Evolutionary conservation across 495 filamentous ascomycete genomes (phyloP), one percentile per base, ranked within the genome.

Genomic region (Parathielavia appendiculata): DNA sequence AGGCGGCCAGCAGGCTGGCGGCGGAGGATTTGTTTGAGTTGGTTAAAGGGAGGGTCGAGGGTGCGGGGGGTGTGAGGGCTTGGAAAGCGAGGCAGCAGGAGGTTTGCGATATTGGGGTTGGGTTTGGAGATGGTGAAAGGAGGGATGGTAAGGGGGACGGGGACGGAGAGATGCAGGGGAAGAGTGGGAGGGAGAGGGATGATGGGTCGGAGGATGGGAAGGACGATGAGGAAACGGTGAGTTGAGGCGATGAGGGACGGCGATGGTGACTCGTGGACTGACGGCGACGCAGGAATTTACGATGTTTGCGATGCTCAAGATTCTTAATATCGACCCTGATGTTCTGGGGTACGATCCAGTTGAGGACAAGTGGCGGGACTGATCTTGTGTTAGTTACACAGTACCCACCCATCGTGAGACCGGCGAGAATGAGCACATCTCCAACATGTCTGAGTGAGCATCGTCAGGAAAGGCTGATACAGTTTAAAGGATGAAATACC

Each of bases 271-370:
- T 12, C 3, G 26, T 6, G 22, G 23, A 53, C 60, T 65, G 43
- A 65, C 59, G 43, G 45, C n/a, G 39, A 48, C 38, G 17, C 52
- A 70, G 62, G 64, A 55, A 6, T 71, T 69, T 54, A 69, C 68
- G 23, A 67, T 71, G 66, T 22, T 61, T 8, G 65, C 64, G 64
- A 71, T 71, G 68, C 60, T 71, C 40, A 63, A 62, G 57, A 71
- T 64, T 39, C 57, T 71, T 22, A 67, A 67, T 51, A 71, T 71
- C 32, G 68, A 69, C 38, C 68, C 64, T 12, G 58, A 64, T 13
- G 36, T 65, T 8, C 38, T 71, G 48, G 64, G 64, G 2, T 71
- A 60, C 13, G 66, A 71, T 63, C 47, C 58, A 1, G 52, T 35
- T 11, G 68, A 71, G 57, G 64, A 64, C 2, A 71, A 58, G 30